Evolutionary conservation across 2,329 filamentous ascomycete species (phyloP).

Genomic region (Sarocladiaceae sp.): DNA sequence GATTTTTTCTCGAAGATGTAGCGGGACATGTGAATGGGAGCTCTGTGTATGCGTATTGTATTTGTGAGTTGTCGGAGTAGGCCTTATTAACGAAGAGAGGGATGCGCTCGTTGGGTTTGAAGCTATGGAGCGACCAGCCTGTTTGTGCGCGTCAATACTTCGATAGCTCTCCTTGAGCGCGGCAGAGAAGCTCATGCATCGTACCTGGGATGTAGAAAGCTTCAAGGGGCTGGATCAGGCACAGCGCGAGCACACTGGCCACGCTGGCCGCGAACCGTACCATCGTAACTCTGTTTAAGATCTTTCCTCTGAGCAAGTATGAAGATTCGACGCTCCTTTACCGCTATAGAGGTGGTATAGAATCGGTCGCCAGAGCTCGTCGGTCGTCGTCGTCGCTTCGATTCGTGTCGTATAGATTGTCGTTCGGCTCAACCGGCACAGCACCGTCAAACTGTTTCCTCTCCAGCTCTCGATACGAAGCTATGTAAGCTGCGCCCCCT

Average conservation of each 20-base stretch:
- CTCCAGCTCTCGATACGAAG: too few species aligned
- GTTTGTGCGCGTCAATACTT: conserved; percentile 11
- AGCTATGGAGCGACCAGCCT: conserved; percentile 80
- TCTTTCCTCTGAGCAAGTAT: too few species aligned
- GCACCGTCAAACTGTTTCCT: too few species aligned
- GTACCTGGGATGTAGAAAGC: conserved; percentile 85
- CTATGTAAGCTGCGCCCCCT: too few species aligned
- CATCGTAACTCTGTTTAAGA: not conserved
- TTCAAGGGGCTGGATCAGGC: conserved; percentile 31
- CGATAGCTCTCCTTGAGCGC: not conserved
- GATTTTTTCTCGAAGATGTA: conserved; percentile 46
- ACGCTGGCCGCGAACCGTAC: conserved; percentile 27
- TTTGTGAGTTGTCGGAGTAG: conserved; percentile 80
- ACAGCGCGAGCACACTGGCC: conserved; percentile 35
- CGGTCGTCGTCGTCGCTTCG: too few species aligned
- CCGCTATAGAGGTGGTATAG: too few species aligned
- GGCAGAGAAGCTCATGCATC: not conserved
- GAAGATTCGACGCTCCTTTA: too few species aligned
- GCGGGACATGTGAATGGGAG: conserved; percentile 82
- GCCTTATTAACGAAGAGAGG: conserved; percentile 89
- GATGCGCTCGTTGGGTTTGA: conserved; percentile 67
- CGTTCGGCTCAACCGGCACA: too few species aligned
- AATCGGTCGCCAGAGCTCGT: too few species aligned
- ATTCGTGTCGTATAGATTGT: too few species aligned
- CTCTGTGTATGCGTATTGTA: conserved; percentile 89